Conservation (phyloP, 2,329 filamentous ascomycete species). For the Aspergillus latus region DNA sequence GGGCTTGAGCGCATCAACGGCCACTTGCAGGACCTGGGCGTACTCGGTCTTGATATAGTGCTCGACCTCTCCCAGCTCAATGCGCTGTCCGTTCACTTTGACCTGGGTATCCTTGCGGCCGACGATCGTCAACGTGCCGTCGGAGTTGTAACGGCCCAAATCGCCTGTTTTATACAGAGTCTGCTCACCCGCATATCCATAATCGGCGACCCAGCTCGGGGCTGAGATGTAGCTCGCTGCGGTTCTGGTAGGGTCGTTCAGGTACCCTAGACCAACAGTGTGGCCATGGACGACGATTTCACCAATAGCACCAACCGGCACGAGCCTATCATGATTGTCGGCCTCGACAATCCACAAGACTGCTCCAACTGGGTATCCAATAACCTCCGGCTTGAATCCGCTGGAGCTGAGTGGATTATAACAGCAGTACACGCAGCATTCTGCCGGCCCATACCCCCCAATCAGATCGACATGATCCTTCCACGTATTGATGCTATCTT, state of each 20-base stretch:
- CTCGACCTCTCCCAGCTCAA: conserved; percentile 13
- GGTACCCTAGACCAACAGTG: conserved; percentile 36
- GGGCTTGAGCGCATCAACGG: not conserved
- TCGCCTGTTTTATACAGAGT: conserved; percentile 9
- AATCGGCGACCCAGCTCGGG: not conserved
- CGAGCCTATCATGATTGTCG: not conserved
- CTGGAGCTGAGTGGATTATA: not conserved
- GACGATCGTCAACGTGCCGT: not conserved
- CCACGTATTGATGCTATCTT: not conserved
- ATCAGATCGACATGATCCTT: not conserved
- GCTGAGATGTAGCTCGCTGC: not conserved
- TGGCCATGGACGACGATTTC: conserved; percentile 13
- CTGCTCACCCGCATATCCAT: not conserved
- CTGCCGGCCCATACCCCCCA: not conserved
- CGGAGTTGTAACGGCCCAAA: not conserved
- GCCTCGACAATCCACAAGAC: conserved; percentile 8
- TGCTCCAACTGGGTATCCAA: not conserved
- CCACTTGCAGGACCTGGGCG: not conserved
- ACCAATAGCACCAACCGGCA: conserved; percentile 18
- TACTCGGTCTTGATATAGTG: not conserved
- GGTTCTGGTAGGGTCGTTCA: conserved; percentile 29
- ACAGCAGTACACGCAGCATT: not conserved
- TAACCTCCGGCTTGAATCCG: not conserved
- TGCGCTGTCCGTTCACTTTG: conserved; percentile 9
- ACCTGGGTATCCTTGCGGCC: conserved; percentile 13